phyloP scores from a whole-genome alignment of 108 stramenopile species.

The Licmophora abbreviata region DNA sequence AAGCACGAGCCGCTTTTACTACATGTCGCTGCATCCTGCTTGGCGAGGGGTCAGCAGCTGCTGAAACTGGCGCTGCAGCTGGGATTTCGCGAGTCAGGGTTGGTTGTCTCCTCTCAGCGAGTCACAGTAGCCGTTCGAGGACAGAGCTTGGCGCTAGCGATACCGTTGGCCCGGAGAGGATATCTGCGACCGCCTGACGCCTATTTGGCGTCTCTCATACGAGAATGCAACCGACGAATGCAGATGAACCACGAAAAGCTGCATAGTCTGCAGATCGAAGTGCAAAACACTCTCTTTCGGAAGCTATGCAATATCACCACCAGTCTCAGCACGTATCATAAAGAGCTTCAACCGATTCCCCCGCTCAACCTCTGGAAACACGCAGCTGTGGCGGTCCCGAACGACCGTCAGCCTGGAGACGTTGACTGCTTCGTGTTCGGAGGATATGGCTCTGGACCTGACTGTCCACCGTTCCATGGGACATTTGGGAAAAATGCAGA shows the following conservation, averaged over 20 bases:
- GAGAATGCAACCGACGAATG: conserved; percentile 58
- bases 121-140: conserved; percentile 64
- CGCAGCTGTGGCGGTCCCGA: conserved; percentile 33
- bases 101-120: conserved; percentile 41
- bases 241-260: conserved; percentile 37
- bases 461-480: neutral
- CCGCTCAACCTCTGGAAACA: conserved; percentile 62
- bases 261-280: conserved; percentile 28
- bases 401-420: conserved; percentile 1
- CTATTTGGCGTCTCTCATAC: conserved; percentile 43
- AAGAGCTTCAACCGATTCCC: conserved; percentile 30
- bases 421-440: conserved; percentile 54
- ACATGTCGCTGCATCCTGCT: conserved; percentile 62
- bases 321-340: neutral
- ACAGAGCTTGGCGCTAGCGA: conserved; percentile 41
- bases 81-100: conserved; percentile 80
- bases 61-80: conserved; percentile 46
- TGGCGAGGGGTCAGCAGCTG: conserved; percentile 40
- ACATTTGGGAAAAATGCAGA: neutral
- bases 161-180: conserved; percentile 24
- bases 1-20: conserved; percentile 76
- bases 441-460: conserved; percentile 74
- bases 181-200: conserved; percentile 12
- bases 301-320: neutral
- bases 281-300: conserved; percentile 38